Conservation (phyloP, 2,329 filamentous ascomycete genomes). For the Fusarium zealandicum region DNA sequence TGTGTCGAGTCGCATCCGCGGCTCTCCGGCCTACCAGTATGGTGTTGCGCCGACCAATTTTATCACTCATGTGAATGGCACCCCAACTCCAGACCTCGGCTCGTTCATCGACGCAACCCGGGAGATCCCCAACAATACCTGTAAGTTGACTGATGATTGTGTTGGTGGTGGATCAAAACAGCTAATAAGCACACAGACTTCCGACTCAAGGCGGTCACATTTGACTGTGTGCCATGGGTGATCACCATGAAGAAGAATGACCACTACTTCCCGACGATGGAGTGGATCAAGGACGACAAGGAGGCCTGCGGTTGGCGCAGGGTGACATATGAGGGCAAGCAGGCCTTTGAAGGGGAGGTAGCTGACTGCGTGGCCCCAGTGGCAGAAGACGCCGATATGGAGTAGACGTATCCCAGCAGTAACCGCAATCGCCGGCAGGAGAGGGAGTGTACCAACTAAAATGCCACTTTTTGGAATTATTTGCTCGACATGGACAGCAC, state of each 20-base stretch:
- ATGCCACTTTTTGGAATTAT: conserved; percentile 5
- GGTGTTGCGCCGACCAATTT: conserved; percentile 96
- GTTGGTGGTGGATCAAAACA: neutral
- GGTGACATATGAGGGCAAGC: conserved; percentile 66
- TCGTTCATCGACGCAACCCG: conserved; percentile 82
- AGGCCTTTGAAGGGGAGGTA: conserved; percentile 61
- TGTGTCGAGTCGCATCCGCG: conserved; percentile 84
- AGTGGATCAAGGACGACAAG: conserved; percentile 69
- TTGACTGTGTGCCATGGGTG: conserved; percentile 99
- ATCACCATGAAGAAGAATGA: conserved; percentile 99
- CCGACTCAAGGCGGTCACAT: conserved; percentile 94
- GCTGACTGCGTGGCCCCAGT: conserved; percentile 56
- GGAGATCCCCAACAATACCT: conserved; percentile 94
- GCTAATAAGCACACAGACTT: conserved; percentile 69
- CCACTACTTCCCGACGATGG: conserved; percentile 83
- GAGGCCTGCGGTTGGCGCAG: conserved; percentile 69
- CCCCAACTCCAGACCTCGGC: conserved; percentile 81
- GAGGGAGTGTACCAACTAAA: conserved; percentile 27
- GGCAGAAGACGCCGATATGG: conserved; percentile 55
- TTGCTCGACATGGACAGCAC: conserved; percentile 10
- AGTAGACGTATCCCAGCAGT: conserved; percentile 38
- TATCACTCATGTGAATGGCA: conserved; percentile 93
- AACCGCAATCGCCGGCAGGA: conserved; percentile 1
- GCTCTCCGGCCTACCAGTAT: conserved; percentile 87
- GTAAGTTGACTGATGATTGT: conserved; percentile 53